phyloP scores from a whole-genome alignment of 2,329 filamentous ascomycete genomes.

The Lecanicillium sp. region DNA sequence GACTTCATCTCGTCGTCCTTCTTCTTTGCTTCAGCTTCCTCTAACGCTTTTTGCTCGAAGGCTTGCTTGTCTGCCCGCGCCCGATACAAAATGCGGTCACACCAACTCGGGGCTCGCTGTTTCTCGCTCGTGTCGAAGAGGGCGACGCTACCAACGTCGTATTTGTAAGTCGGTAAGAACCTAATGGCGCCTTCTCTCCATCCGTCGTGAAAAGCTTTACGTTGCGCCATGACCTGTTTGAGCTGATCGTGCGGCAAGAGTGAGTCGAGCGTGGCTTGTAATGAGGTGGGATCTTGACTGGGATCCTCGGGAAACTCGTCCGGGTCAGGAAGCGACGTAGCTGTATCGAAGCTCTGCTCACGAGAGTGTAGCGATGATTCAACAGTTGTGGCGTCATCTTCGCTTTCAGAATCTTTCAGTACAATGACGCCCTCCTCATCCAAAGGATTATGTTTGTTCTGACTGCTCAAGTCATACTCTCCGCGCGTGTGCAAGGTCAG shows the following conservation, averaged over 20 bases:
- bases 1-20: conserved; percentile 81
- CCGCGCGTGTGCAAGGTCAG: conserved; percentile 76
- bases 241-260: conserved; percentile 88
- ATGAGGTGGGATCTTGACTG: conserved; percentile 70
- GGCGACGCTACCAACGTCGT: conserved; percentile 87
- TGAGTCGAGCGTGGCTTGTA: conserved; percentile 83
- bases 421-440: conserved; percentile 46
- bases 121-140: conserved; percentile 96
- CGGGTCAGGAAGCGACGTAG: conserved; percentile 45
- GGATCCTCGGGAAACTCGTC: conserved; percentile 62
- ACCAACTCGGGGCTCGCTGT: conserved; percentile 88
- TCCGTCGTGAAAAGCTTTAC: conserved; percentile 82
- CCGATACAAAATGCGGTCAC: conserved; percentile 84
- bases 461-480: conserved; percentile 56
- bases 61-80: conserved; percentile 62
- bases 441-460: conserved; percentile 26
- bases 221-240: conserved; percentile 59
- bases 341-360: conserved; percentile 31
- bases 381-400: conserved; percentile 32
- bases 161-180: conserved; percentile 95
- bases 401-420: conserved; percentile 33
- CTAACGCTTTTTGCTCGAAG: conserved; percentile 55
- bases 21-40: conserved; percentile 59
- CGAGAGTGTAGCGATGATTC: conserved; percentile 24
- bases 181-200: conserved; percentile 85